Evolutionary conservation across 306 rosid genomes (phyloP), one percentile per base, ranked within the genome.

Genomic region (Vicia faba): DNA sequence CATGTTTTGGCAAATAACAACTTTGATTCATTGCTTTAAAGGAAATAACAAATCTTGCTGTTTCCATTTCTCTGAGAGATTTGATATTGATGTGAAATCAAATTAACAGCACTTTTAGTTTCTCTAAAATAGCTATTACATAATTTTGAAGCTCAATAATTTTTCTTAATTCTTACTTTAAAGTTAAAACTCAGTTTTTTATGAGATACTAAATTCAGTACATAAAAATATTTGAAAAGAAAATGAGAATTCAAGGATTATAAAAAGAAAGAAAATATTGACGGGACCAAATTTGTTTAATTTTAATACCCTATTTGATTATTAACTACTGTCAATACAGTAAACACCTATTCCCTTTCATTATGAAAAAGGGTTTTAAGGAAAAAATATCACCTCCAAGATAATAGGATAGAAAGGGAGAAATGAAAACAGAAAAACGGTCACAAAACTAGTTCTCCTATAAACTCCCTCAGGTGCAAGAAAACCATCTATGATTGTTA

Each of bases 401-500:
- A 46, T 26, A 40, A 25, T 18, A 9, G 18, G 46, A 45, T 15
- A 35, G 5, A 45, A 31, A 6, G 28, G 45, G 23, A 55, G 8
- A 61, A 49, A 51, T 20, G 40, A 36, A 46, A 63, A 66, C 36
- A 36, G 57, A 53, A 69, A 76, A 69, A 49, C 13, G 33, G 19
- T 49, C 29, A 53, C 29, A 66, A 23, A 28, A 57, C 19, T 5
- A 40, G 63, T 29, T 13, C 48, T 35, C 35, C 11, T 9, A 38
- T 62, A 66, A 75, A 66, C 70, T 60, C 61, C 13, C 66, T 54
- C n/a, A 9, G 43, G 54, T 67, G 68, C 38, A 64, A 48, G 53
- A 33, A 67, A 63, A 19, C 36, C 33, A 11, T 13, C 46, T 28
- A 33, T n/a, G 72, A 46, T 16, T 54, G 48, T 61, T 7, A 59